Evolutionary conservation across 345 rosid genomes (phyloP).

Genomic region (Carallia pectinifolia): DNA sequence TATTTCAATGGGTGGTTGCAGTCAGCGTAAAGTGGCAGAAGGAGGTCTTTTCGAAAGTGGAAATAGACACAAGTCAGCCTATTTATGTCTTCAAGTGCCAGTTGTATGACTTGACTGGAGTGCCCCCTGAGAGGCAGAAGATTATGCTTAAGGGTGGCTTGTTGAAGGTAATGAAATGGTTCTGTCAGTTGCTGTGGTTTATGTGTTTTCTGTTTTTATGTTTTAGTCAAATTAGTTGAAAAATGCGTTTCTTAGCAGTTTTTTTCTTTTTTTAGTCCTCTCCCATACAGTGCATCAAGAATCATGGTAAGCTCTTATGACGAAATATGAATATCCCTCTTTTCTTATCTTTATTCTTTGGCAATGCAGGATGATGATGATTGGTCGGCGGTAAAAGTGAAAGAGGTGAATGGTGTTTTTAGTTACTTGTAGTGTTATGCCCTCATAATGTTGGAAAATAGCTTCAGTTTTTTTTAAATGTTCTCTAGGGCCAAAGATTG

Average conservation of each 20-base stretch:
- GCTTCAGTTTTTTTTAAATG: background rate
- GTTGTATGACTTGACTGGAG: constrained; percentile 89
- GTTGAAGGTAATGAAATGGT: constrained; percentile 54
- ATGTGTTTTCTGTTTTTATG: too few species aligned
- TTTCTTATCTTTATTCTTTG: constrained; percentile 3
- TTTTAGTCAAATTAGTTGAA: too few species aligned
- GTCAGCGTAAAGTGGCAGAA: constrained; percentile 97
- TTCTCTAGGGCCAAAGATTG: constrained; percentile 79
- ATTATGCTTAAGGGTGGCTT: constrained; percentile 97
- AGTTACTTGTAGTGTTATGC: background rate
- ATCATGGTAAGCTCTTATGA: constrained; percentile 4
- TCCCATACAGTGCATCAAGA: background rate
- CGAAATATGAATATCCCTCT: constrained; percentile 3
- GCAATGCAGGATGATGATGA: constrained; percentile 82
- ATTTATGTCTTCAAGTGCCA: constrained; percentile 88
- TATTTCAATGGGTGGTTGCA: constrained; percentile 28
- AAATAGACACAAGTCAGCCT: constrained; percentile 73
- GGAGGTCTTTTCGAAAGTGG: constrained; percentile 74
- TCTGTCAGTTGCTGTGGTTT: constrained; percentile 1
- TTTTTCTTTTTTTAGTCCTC: background rate
- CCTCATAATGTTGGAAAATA: background rate
- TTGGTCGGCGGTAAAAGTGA: constrained; percentile 82
- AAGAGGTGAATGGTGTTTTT: constrained; percentile 46
- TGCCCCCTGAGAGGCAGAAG: constrained; percentile 95
- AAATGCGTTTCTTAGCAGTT: background rate